Conservation (phyloP, 768 basidiomycete genomes). For the Pulveroboletus ravenelii region DNA sequence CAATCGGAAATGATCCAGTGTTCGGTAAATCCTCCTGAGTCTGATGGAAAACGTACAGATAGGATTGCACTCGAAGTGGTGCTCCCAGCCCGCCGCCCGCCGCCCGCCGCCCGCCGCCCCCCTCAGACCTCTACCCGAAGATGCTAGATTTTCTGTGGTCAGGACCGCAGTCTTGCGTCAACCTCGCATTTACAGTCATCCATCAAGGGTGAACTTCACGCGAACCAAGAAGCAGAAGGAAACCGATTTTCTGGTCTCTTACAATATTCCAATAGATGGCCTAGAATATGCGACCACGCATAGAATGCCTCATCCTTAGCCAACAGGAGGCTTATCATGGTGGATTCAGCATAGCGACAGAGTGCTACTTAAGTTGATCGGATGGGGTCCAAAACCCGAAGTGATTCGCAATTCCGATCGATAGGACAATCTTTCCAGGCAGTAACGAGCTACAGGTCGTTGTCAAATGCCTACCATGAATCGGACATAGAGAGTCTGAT, state of each 20-base stretch:
- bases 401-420: conserved; percentile 2
- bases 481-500: not conserved
- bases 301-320: conserved; percentile 12
- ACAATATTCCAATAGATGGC: not conserved
- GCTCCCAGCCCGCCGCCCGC: too few species aligned
- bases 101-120: too few species aligned
- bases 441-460: conserved; percentile 2
- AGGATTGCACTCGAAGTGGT: too few species aligned
- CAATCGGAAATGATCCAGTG: too few species aligned
- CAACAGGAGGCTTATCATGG: conserved; percentile 5
- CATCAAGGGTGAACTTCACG: not conserved
- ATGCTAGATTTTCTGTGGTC: too few species aligned
- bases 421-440: not conserved
- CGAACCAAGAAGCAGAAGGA: not conserved
- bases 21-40: too few species aligned
- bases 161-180: too few species aligned
- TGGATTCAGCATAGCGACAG: conserved; percentile 5
- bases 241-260: not conserved
- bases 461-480: conserved; percentile 3
- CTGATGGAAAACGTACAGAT: too few species aligned
- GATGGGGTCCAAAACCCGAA: conserved; percentile 2
- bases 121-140: too few species aligned
- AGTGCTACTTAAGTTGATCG: conserved; percentile 4
- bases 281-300: not conserved
- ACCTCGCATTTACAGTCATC: not conserved